These are phyloP conservation scores for Parastagonospora nodorum DNA, from an alignment of 2,329 filamentous ascomycete species.

Conservation along the genomic window DNA sequence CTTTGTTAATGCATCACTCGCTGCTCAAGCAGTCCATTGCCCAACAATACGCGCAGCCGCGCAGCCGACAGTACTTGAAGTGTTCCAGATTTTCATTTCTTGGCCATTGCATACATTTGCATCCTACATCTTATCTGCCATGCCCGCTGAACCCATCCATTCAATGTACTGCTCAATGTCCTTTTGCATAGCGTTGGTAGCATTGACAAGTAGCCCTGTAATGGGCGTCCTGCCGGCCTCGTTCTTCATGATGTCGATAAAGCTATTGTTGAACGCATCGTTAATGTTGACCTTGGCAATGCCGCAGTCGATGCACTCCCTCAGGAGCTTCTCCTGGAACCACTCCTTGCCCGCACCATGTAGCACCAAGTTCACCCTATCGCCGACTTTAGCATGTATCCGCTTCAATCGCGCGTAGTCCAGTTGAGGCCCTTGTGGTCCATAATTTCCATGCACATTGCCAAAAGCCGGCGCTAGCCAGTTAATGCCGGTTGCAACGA, in stretches of 20 bases:
- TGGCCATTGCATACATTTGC: neutral
- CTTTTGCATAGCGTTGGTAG: conserved; percentile 60
- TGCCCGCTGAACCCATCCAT: conserved; percentile 49
- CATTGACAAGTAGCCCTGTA: conserved; percentile 60
- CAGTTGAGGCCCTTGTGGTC: conserved; percentile 61
- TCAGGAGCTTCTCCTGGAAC: conserved; percentile 60
- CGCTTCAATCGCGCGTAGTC: conserved; percentile 42
- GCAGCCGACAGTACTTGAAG: too few relatives aligned
- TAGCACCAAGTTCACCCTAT: conserved; percentile 58
- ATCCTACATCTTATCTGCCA: conserved; percentile 30
- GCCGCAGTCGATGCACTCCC: conserved; percentile 59
- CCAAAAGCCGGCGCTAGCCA: conserved; percentile 77
- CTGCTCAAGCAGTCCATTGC: too few relatives aligned
- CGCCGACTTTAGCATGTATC: conserved; percentile 56
- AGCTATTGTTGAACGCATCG: conserved; percentile 61
- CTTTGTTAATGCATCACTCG: too few relatives aligned
- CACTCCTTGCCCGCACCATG: conserved; percentile 61
- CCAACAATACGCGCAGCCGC: too few relatives aligned
- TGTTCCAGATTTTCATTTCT: neutral
- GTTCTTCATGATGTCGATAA: conserved; percentile 54
- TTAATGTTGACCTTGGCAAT: conserved; percentile 65
- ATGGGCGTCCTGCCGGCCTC: conserved; percentile 58
- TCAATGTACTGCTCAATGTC: conserved; percentile 63
- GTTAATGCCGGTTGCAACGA: conserved; percentile 73
- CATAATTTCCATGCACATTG: conserved; percentile 77